Base-by-base conservation (phyloP, 192 early-diverging fungal species). In the Jimgerdemannia flammicorona region DNA sequence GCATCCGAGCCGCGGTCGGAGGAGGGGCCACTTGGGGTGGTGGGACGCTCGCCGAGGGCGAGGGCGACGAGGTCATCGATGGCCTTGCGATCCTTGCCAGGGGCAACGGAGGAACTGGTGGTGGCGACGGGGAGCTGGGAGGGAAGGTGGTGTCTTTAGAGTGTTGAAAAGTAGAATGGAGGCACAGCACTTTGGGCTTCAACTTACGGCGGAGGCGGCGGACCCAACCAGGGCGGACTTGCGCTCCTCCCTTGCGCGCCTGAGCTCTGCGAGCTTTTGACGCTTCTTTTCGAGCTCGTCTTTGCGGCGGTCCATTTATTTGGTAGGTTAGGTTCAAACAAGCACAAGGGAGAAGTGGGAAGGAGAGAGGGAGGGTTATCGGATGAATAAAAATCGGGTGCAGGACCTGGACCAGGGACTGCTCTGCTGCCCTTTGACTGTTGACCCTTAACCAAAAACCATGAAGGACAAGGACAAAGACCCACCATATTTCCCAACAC, bases 221-320 rank as follows among this genome's bases (percentile, higher is more conserved):
- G 14, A 65, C 64, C 14, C 19, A 1, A 65, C 19, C 68, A 93
- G 72, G 40, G 83, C 81, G 64, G 72, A 71, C 75, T 78, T 87
- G 19, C 97, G 89, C 74, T 96, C 94, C 76, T 94, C 93, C 74
- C 95, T 86, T 64, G 90, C 89, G 19, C 91, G 87, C 70, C 93
- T 86, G 70, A 99, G 89, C 76, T 97, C 95, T 3, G 94, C 95
- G 54, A 99, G 86, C 89, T 95, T 97, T 72, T 90, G 91, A 68
- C 92, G 86, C 84, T 99, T 99, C 82, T 91, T 93, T 79, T 96
- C 96, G 63, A 99, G 83, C 84, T 97, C 94, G 76, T 90, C 89
- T 64, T 87, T 89, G 75, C 90, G 87, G 74, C 86, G 81, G 74
- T 92, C 90, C 90, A 94, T 92, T 64, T 29, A 29, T 29, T 29